Base-by-base conservation (phyloP, 2,329 filamentous ascomycete genomes). In the Pestalotiopsis sp. region DNA sequence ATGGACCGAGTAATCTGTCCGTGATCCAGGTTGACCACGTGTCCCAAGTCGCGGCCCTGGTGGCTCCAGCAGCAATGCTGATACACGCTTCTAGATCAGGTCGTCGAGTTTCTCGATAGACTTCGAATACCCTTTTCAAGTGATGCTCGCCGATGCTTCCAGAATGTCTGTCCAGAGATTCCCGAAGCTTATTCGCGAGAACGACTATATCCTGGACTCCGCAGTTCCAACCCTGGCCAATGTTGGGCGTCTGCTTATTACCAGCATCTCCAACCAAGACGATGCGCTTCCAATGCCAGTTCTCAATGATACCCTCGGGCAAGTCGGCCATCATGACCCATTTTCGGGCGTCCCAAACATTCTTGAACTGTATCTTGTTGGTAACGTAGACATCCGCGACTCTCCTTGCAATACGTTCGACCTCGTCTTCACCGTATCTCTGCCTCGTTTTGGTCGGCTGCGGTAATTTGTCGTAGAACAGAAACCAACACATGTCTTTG, bases 241-340 rank as follows among this genome's bases (percentile, higher is more conserved):
- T 36, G 20, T 58, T 56, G 9, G 64, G 49, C 20, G 41, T 58
- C 14, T 31, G 20, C 25, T 66, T 66, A n/a, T 49, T 27, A 20
- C n/a, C 49, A 36, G 64, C 41, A 38, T 66, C 64, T 20, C 64
- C 64, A 12, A 58, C 64, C 4, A 66, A 23, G 5, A 58, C 64
- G 6, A 66, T 38, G 17, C 64, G 45, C 20, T 58, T 49, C 17
- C 20, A 66, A 3, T 23, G 36, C 45, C 45, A 66, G 23, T 49
- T n/a, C 25, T 66, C 36, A 9, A 66, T 56, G 11, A 58, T 27
- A 4, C 64, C 64, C 13, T 66, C 64, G 7, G 20, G 36, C 17
- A 57, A 36, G 23, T 66, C 41, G 23, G 31, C 64, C 64, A 66
- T 25, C 49, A 38, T 66, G 20, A 23, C 27, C 45, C 31, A 57